A percentile compares a stretch with the other conserved stretches of the same genome.
Conservation (phyloP, 768 basidiomycete species). For the Boletus reticulatus region DNA sequence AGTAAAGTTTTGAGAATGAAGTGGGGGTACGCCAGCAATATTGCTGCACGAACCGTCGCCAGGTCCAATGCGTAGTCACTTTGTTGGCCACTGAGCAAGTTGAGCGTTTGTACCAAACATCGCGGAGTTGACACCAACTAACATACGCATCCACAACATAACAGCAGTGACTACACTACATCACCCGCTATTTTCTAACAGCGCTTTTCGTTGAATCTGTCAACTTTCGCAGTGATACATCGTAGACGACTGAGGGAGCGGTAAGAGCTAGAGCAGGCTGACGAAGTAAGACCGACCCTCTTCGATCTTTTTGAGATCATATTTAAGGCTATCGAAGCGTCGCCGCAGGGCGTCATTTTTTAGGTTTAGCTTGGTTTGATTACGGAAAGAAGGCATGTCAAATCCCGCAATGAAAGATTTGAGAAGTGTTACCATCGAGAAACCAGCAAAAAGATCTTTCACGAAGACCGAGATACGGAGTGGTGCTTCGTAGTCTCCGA, state of each 20-base stretch:
- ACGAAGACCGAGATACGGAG: slow-evolving; percentile 76
- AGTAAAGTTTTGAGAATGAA: neutral
- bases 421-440: slow-evolving; percentile 60
- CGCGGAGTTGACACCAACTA: slow-evolving; percentile 19
- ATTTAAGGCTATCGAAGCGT: slow-evolving; percentile 79
- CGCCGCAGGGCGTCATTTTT: slow-evolving; percentile 77
- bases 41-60: slow-evolving; percentile 6
- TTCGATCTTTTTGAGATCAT: slow-evolving; percentile 86
- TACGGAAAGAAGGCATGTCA: slow-evolving; percentile 1
- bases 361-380: slow-evolving; percentile 60
- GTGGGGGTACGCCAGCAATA: slow-evolving; percentile 1
- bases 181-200: neutral
- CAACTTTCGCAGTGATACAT: slow-evolving; percentile 75
- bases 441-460: slow-evolving; percentile 80
- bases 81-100: slow-evolving; percentile 1
- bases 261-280: neutral
- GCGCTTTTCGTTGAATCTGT: slow-evolving; percentile 27
- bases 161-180: neutral
- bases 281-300: slow-evolving; percentile 54
- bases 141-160: neutral
- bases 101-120: slow-evolving; percentile 10
- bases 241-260: slow-evolving; percentile 66
- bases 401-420: neutral
- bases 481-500: slow-evolving; percentile 78
- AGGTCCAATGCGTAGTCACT: neutral